phyloP scores from a whole-genome alignment of 2,329 filamentous ascomycete genomes.

The Aspergillus sp. region DNA sequence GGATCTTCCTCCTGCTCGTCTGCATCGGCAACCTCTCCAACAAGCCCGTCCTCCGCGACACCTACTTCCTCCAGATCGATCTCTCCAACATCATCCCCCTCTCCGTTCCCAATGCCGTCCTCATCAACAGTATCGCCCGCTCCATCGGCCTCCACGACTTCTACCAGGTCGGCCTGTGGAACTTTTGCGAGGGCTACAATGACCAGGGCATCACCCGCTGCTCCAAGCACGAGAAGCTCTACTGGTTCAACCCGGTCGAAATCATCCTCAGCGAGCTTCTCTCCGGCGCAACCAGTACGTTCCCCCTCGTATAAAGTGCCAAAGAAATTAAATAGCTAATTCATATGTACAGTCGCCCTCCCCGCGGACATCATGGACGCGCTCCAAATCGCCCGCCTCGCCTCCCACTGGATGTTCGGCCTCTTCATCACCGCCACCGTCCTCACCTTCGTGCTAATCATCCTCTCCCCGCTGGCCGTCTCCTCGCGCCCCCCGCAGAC shows the following conservation, averaged over 20 bases:
- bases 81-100: conserved; percentile 77
- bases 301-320: no score
- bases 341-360: conserved; percentile 69
- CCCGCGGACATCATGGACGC: conserved; percentile 72
- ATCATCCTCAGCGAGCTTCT: conserved; percentile 80
- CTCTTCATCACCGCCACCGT: conserved; percentile 74
- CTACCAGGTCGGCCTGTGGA: conserved; percentile 90
- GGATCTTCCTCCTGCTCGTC: conserved; percentile 78
- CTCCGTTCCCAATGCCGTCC: conserved; percentile 66
- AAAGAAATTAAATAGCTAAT: no score
- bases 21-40: conserved; percentile 72
- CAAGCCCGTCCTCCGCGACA: conserved; percentile 61
- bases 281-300: conserved; percentile 70
- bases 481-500: conserved; percentile 39
- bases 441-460: conserved; percentile 70
- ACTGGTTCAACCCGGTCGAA: conserved; percentile 88
- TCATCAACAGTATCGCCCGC: conserved; percentile 85
- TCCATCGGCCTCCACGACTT: conserved; percentile 89
- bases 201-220: conserved; percentile 70
- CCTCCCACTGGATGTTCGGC: conserved; percentile 83
- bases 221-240: conserved; percentile 67
- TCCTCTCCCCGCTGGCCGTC: conserved; percentile 57
- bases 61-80: conserved; percentile 83
- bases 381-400: conserved; percentile 70
- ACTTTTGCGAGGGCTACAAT: conserved; percentile 83